Base-by-base conservation (phyloP, 2,329 filamentous ascomycete genomes). In the Fusarium begoniae region DNA sequence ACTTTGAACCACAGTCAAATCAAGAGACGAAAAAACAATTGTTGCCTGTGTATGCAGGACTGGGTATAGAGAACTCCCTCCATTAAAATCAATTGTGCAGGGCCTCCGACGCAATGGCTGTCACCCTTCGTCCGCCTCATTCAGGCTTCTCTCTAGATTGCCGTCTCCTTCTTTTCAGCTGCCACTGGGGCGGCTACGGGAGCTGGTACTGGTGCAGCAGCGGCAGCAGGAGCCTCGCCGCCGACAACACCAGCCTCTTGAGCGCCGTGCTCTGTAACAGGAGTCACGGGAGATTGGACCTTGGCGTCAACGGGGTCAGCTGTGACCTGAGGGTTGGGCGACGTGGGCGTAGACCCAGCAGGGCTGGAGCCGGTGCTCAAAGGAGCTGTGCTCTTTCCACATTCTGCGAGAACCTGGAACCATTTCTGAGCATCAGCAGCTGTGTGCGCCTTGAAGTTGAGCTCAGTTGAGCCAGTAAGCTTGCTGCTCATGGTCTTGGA, bases 381-480 rank as follows among this genome's bases (percentile, higher is more conserved):
- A 38, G 78, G 69, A 35, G 83, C 84, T 2, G 84, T 84, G 11
- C 86, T 83, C 57, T 90, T 91, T 35, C 90, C 89, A 14, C 90
- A 88, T 65, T 86, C 83, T 51, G 87, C 84, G 78, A 98, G 92
- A 73, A 94, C 85, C 40, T 92, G 89, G 83, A 91, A 95, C 96
- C 96, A 98, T 82, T 94, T 93, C 82, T 92, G 87, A 1, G 96
- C 95, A 73, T 97, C 94, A 35, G 89, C 87, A 6, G 94, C 82
- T 2, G 93, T 94, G 82, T 95, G 92, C 0, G 95, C 95, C 85
- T 97, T 97, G 90, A 98, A 98, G 37, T 88, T 85, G 43, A 97
- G 87, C 83, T 98, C 96, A 45, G 94, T 91, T 32, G 85, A 90
- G 74, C 95, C 94, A 54, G 92, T 90, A 75, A 98, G 89, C 80